Percentiles rank a stretch among this genome's conserved stretches.
phyloP scores from a whole-genome alignment of 345 rosid species.

The Hibiscus tridactylites region DNA sequence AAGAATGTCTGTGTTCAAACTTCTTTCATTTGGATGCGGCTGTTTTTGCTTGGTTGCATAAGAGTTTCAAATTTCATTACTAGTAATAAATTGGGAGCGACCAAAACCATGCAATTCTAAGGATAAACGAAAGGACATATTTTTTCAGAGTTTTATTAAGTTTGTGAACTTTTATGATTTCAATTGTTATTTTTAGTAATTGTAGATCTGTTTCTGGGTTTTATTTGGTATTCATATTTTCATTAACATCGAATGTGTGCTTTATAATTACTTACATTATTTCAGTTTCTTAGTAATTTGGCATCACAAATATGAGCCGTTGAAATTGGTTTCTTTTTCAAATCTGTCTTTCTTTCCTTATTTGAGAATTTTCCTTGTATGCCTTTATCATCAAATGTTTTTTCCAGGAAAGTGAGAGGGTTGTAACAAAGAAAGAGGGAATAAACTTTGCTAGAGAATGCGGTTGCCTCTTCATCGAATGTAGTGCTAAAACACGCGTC shows the following conservation, averaged over 20 bases:
- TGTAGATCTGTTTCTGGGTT: neutral
- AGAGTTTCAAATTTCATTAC: neutral
- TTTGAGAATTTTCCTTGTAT: neutral
- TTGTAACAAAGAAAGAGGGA: constrained; percentile 55
- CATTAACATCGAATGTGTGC: neutral
- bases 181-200: neutral
- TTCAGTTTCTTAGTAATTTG: neutral
- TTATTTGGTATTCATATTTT: neutral
- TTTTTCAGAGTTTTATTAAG: neutral
- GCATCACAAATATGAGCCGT: neutral
- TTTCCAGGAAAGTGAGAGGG: constrained; percentile 54
- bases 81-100: neutral
- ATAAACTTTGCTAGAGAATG: constrained; percentile 49
- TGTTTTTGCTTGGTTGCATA: neutral
- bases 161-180: neutral
- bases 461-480: constrained; percentile 61
- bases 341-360: neutral
- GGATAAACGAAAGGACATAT: neutral
- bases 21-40: neutral
- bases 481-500: constrained; percentile 57
- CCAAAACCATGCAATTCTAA: neutral
- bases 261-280: neutral
- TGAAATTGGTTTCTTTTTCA: neutral
- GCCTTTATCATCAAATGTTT: neutral
- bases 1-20: neutral